Base-by-base conservation (phyloP, 1,284 basidiomycete species). In the Boletus hoseneyae region DNA sequence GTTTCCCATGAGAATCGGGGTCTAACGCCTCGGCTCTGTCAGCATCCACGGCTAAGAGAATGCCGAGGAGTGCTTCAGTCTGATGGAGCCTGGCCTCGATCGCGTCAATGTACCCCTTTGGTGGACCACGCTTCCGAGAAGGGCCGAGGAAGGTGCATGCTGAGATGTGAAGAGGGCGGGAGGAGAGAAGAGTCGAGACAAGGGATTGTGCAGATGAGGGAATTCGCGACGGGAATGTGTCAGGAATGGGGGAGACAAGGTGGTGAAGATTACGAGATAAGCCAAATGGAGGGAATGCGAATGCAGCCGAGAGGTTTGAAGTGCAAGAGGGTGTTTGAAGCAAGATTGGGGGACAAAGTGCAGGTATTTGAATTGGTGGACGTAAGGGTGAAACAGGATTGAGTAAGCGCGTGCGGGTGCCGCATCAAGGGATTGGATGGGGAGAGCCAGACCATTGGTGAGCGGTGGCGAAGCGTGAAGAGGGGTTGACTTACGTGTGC, bases 81-180 rank as follows among this genome's bases (percentile, higher is more conserved):
- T 93, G 89, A 60, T 93, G 91, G 10, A 93, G 73, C 11, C 90
- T 81, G 11, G 87, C 87, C 67, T 93, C 90, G 60, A 93, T 91
- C 23, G 90, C 90, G 64, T 93, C 89, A 64, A 93, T 93, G 72
- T 93, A 93, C 3, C 91, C 91, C 62, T 90, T 91, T 12, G 90
- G 90, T 8, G 90, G 90, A 2, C 87, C 87, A 55, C 87, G 82
- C 65, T 92, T 92, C 55, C 87, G 78, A 10, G 84, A 89, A 4
- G 87, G 87, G 2, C 89, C 90, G 36, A 90, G 74, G 66, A 88
- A 93, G 0, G 89, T 93, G 63, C 90, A 93, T 15, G 56, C 64
- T 66, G 34, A 37, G 33, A 35, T 19, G 30, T 18, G 29, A 12
- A 47, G 23, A 47, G 16, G 27, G 27, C 27, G 27, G 27, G 27